Evolutionary conservation across 179 eudicot species (phyloP).

Genomic region (Gypsophila paniculata): DNA sequence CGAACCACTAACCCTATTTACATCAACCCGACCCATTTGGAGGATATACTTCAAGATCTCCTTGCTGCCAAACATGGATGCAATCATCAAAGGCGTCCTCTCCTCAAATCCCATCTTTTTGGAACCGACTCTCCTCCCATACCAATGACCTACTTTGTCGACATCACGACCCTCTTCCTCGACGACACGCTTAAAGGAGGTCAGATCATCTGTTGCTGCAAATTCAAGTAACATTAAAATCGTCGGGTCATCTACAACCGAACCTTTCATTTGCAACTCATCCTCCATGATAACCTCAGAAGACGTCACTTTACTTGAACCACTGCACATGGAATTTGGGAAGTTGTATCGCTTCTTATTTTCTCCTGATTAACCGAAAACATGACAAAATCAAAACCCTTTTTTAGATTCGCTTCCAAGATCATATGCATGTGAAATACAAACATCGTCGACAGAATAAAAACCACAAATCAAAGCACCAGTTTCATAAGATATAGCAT

Average conservation of each 20-base stretch:
- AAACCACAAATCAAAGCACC: neutral
- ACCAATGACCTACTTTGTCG: slow-evolving; percentile 63
- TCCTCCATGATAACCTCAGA: slow-evolving; percentile 38
- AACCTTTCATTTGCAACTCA: slow-evolving; percentile 27
- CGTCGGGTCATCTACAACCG: slow-evolving; percentile 14
- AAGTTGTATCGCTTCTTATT: slow-evolving; percentile 23
- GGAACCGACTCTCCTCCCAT: slow-evolving; percentile 61
- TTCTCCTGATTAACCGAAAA: slow-evolving; percentile 18
- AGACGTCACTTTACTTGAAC: slow-evolving; percentile 36
- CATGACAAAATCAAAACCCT: slow-evolving; percentile 20
- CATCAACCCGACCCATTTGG: slow-evolving; percentile 42
- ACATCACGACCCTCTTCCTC: slow-evolving; percentile 53
- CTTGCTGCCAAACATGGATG: slow-evolving; percentile 69
- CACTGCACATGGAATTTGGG: slow-evolving; percentile 40
- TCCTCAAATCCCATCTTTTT: slow-evolving; percentile 72
- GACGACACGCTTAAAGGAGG: slow-evolving; percentile 39
- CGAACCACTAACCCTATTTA: slow-evolving; percentile 61
- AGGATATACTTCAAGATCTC: slow-evolving; percentile 52
- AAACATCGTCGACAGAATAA: slow-evolving; percentile 5
- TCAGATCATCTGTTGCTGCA: slow-evolving; percentile 60
- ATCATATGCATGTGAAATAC: slow-evolving; percentile 17
- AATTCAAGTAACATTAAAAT: slow-evolving; percentile 55
- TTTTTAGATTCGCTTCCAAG: slow-evolving; percentile 20
- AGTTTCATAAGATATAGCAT: neutral
- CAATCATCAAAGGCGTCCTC: slow-evolving; percentile 77